Evolutionary conservation across 805 yeast species (phyloP).

Genomic region (Phaffomyces antillensis): DNA sequence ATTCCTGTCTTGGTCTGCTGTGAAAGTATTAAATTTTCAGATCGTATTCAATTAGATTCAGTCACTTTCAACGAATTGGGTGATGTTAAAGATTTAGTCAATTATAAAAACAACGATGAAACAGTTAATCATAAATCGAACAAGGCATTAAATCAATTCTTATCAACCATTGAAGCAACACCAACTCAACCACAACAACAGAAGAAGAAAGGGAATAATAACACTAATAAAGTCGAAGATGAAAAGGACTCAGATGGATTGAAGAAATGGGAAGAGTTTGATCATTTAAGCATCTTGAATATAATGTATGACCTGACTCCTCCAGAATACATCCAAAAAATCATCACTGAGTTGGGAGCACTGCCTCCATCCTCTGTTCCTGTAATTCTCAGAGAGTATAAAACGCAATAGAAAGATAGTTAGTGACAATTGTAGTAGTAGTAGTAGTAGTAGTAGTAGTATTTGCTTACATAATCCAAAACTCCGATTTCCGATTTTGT

Average conservation of each 20-base stretch:
- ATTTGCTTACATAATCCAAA: background rate
- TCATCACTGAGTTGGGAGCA: constrained; percentile 93
- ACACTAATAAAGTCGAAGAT: constrained; percentile 14
- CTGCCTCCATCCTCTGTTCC: constrained; percentile 98
- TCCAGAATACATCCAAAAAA: constrained; percentile 86
- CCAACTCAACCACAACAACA: constrained; percentile 14
- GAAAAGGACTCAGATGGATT: constrained; percentile 26
- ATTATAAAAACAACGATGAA: constrained; percentile 28
- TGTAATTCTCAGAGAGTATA: constrained; percentile 89
- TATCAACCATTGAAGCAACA: constrained; percentile 25
- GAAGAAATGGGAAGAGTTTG: constrained; percentile 56
- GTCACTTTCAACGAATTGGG: constrained; percentile 90
- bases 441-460: background rate
- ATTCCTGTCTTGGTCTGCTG: constrained; percentile 95
- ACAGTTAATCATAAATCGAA: constrained; percentile 34
- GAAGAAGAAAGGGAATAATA: constrained; percentile 21
- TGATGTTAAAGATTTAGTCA: constrained; percentile 65
- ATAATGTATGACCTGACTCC: constrained; percentile 93
- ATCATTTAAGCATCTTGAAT: constrained; percentile 65
- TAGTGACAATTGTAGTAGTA: background rate
- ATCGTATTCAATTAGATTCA: constrained; percentile 93
- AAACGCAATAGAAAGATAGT: constrained; percentile 21
- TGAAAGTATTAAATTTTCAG: constrained; percentile 90
- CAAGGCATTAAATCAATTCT: constrained; percentile 58
- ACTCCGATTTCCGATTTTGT: background rate